Percentiles rank a stretch among this genome's conserved stretches.
These are phyloP conservation scores for Arxiozyma telluris DNA, from an alignment of 1,139 yeast species.

Conservation along the genomic window DNA sequence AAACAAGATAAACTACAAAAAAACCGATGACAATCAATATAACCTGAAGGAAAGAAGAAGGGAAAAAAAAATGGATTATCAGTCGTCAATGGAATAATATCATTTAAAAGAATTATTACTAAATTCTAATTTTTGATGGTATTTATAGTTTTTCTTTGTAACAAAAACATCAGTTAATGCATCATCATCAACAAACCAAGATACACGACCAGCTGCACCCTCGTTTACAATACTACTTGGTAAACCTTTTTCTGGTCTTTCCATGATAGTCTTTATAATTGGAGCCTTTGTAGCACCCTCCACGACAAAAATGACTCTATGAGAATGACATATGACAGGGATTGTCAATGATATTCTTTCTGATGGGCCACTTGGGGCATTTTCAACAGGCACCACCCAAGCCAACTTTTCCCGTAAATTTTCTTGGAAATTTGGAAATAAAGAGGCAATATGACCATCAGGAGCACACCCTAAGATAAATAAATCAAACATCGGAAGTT, in stretches of 20 bases:
- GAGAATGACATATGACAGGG: conserved; percentile 93
- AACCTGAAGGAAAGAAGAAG: neutral
- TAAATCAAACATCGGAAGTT: conserved; percentile 88
- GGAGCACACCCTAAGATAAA: conserved; percentile 95
- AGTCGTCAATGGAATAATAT: neutral
- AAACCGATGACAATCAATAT: neutral
- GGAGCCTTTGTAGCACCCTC: conserved; percentile 97
- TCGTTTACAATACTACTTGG: conserved; percentile 93
- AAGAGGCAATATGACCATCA: conserved; percentile 94
- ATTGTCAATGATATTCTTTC: conserved; percentile 85
- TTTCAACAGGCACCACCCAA: conserved; percentile 91
- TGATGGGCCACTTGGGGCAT: conserved; percentile 86
- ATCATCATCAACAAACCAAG: conserved; percentile 97
- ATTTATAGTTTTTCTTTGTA: conserved; percentile 30
- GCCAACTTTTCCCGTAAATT: conserved; percentile 84
- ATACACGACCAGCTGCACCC: conserved; percentile 91
- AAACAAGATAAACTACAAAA: neutral
- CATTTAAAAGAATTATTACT: conserved; percentile 2
- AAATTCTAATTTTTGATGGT: conserved; percentile 11
- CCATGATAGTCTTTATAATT: conserved; percentile 85
- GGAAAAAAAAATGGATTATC: neutral
- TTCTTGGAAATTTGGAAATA: conserved; percentile 81
- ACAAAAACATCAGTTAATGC: conserved; percentile 61
- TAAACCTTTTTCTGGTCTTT: conserved; percentile 91
- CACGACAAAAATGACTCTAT: conserved; percentile 85